These are phyloP conservation scores for Termitomyces sp. DNA, from an alignment of 768 basidiomycete species.

Conservation along the genomic window DNA sequence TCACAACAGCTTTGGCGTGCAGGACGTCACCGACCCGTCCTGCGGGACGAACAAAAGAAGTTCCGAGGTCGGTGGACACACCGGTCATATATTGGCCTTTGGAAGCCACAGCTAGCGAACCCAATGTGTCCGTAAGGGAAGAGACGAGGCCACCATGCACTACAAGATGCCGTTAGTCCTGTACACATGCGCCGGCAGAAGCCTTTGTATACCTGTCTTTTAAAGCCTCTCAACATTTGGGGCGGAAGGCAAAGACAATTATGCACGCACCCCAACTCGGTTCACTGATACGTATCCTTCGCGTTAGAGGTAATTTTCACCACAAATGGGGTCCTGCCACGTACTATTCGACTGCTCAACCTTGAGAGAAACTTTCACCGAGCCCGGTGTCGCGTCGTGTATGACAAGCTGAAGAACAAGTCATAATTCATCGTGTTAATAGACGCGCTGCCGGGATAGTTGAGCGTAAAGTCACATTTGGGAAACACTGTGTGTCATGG, in stretches of 20 bases:
- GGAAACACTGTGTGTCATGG: constrained; percentile 78
- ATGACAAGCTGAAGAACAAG: constrained; percentile 50
- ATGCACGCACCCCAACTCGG: constrained; percentile 64
- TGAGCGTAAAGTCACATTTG: constrained; percentile 47
- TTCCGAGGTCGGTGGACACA: constrained; percentile 78
- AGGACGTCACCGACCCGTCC: constrained; percentile 70
- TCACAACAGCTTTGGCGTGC: constrained; percentile 60
- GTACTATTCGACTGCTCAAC: constrained; percentile 74
- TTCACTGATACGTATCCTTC: constrained; percentile 51
- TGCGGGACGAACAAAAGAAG: constrained; percentile 75
- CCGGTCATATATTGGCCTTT: constrained; percentile 87
- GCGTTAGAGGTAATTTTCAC: background rate
- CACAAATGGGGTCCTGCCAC: constrained; percentile 16
- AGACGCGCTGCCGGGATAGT: background rate
- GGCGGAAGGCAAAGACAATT: background rate
- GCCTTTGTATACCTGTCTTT: constrained; percentile 36
- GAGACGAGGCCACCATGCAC: constrained; percentile 81
- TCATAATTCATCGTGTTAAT: background rate
- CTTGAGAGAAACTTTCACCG: constrained; percentile 63
- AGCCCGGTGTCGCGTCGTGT: constrained; percentile 65
- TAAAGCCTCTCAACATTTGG: constrained; percentile 1
- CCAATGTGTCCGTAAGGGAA: constrained; percentile 81
- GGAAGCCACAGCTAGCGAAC: constrained; percentile 79
- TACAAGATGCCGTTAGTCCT: constrained; percentile 11
- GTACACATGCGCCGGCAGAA: background rate